These are phyloP conservation scores for Eutrema salsugineum DNA, from an alignment of 441 rosid genomes.

Conservation along the genomic window DNA sequence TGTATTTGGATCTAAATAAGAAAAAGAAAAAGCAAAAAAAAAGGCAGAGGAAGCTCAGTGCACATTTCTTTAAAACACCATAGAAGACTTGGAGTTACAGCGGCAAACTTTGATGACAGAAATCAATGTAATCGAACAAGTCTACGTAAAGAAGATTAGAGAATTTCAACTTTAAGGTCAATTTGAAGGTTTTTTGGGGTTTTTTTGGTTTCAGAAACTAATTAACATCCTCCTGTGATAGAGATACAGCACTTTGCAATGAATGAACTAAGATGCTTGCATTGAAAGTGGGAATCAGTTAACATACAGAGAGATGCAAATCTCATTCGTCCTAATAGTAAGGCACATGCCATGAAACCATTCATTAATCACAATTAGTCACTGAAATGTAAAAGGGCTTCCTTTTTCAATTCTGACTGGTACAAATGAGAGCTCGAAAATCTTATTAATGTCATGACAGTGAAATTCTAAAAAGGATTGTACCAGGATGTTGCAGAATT, in stretches of 20 bases:
- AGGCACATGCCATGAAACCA: not conserved
- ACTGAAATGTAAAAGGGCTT: not conserved
- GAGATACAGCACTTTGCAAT: not conserved
- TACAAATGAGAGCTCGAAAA: not conserved
- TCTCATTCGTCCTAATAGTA: not conserved
- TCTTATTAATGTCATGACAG: not conserved
- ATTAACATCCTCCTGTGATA: not conserved
- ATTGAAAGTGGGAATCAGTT: not conserved
- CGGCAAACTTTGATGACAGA: not conserved
- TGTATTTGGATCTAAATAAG: slow-evolving; percentile 31
- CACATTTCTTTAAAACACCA: not conserved
- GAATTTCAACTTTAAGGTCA: not conserved
- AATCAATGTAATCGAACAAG: not conserved
- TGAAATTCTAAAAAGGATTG: not conserved
- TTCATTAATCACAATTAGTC: not conserved
- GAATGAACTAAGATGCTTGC: not conserved
- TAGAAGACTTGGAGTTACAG: not conserved
- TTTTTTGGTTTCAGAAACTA: not conserved
- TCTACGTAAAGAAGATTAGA: not conserved
- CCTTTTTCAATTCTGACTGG: not conserved
- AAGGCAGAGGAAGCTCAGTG: not conserved
- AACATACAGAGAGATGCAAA: not conserved
- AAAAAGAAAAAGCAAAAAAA: not conserved
- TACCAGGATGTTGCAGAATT: slow-evolving; percentile 39
- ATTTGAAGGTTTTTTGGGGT: not conserved